Conservation (phyloP, 2,329 filamentous ascomycete species). For the Basipetospora chlamydospora region DNA sequence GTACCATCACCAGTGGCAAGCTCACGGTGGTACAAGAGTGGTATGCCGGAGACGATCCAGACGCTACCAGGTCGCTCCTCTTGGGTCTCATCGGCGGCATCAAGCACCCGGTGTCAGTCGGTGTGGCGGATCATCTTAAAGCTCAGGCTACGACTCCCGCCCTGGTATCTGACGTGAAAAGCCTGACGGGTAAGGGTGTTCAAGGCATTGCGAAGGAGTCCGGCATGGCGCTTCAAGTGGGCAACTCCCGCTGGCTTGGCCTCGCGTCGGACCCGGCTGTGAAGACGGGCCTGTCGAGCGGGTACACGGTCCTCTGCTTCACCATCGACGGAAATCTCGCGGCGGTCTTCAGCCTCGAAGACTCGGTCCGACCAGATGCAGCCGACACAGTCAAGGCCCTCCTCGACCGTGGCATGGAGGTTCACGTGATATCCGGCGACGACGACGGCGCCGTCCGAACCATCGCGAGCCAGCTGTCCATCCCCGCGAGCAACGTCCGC, state of each 20-base stretch:
- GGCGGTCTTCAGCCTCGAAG: conserved; percentile 31
- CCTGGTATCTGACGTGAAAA: conserved; percentile 5
- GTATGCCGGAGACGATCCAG: not conserved
- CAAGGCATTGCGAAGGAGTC: not conserved
- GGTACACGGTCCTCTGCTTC: conserved; percentile 33
- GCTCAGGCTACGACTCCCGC: not conserved
- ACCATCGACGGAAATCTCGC: conserved; percentile 19
- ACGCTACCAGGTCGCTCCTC: conserved; percentile 7
- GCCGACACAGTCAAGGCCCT: conserved; percentile 19
- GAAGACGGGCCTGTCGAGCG: conserved; percentile 17
- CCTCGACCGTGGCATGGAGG: conserved; percentile 20
- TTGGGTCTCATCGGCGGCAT: conserved; percentile 8
- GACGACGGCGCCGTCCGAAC: conserved; percentile 31
- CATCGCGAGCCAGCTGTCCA: conserved; percentile 24
- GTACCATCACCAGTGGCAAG: conserved; percentile 52
- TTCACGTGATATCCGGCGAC: conserved; percentile 39
- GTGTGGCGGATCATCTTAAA: not conserved
- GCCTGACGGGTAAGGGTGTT: not conserved
- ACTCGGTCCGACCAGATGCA: conserved; percentile 29
- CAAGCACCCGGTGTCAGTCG: conserved; percentile 1
- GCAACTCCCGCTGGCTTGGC: conserved; percentile 34
- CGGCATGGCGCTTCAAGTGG: conserved; percentile 25
- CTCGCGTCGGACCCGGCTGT: conserved; percentile 18
- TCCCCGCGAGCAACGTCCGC: conserved; percentile 21
- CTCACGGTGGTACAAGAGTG: conserved; percentile 23